Base-by-base conservation (phyloP, 805 yeast genomes). In the Myxozyma geophila region DNA sequence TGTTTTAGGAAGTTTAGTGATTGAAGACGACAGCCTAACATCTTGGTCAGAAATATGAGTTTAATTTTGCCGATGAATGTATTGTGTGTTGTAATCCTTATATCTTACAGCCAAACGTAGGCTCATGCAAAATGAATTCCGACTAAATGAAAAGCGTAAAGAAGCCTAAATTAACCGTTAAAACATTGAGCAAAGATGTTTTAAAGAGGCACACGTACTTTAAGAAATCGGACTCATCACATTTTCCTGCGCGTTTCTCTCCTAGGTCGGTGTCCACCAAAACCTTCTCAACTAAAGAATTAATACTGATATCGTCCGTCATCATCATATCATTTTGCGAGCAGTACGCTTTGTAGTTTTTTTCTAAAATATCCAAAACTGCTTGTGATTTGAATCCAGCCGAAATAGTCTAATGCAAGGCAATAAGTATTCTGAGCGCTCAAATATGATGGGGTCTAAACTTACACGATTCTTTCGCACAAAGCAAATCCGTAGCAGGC, bases 101-200 rank as follows among this genome's bases (percentile, higher is more conserved):
- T 28, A 2, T 28, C 28, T 28, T 28, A 3, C 5, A 28, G 5
- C 28, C 28, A 28, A 28, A 28, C 5, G 28, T 28, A 28, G 28
- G 28, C n/a, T 60, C 79, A 92, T 62, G 97, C 97, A 78, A 95
- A 95, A 77, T 93, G 98, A 65, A 95, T 89, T 50, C 98, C 98
- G 53, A 90, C 97, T 77, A 93, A 95, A 77, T 95, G 97, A 82
- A 95, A 95, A 1, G 96, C 97, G 71, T 88, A 92, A 62, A 95
- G 79, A 54, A 95, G 79, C 74, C 66, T 58, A 37, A 36, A 36
- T 15, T 2, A 44, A 47, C 12, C 12, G 33, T 7, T 13, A 28
- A 33, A 7, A 37, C n/a, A 13, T 12, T 28, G 4, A 6, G 3
- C 36, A 6, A 15, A 21, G 47, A 37, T 88, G 37, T 28, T 47